Base-by-base conservation (phyloP, 2,329 filamentous ascomycete species). In the Acephala macrosclerotiorum region DNA sequence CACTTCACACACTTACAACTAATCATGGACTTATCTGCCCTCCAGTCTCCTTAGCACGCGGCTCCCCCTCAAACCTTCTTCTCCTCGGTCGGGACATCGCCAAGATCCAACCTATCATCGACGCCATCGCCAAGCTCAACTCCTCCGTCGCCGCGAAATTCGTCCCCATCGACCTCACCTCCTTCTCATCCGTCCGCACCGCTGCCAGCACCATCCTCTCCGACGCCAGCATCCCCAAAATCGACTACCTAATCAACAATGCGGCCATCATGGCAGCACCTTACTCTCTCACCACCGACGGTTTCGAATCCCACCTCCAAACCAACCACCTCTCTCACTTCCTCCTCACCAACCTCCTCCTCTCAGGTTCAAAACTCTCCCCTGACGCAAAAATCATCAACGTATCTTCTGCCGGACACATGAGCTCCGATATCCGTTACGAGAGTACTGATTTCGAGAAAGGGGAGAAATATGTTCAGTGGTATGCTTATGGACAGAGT, bases 271-370 rank as follows among this genome's bases (percentile, higher is more conserved):
- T 70, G 69, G 63, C 62, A 2, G 51, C 35, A 36, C 45, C 59
- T 1, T 66, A 64, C 35, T 60, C 69, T 20, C 18, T 55, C 6
- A 71, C 75, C 3, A 65, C 67, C n/a, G 83, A 85, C 65, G 82
- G 82, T 22, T 81, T 80, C 69, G 84, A 87, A 68, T 72, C 74
- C 0, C 84, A 87, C 65, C 82, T 87, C 84, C 79, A 51, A 33
- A 81, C 78, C 11, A 86, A 87, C 72, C 81, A 87, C 69, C 75
- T 88, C 2, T 79, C 76, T 16, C 83, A 86, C 69, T 87, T 87
- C 75, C 78, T 87, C 0, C 78, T 87, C 20, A 84, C 85, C 65
- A 77, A 84, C 29, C 78, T 86, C 0, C 76, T 88, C 1, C 38
- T 73, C 29, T 33, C 29, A 4, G 4, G 4, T 33, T 33, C 29